These are phyloP conservation scores for Sporothrix schenckii DNA, from an alignment of 2,329 filamentous ascomycete genomes.

Conservation along the genomic window DNA sequence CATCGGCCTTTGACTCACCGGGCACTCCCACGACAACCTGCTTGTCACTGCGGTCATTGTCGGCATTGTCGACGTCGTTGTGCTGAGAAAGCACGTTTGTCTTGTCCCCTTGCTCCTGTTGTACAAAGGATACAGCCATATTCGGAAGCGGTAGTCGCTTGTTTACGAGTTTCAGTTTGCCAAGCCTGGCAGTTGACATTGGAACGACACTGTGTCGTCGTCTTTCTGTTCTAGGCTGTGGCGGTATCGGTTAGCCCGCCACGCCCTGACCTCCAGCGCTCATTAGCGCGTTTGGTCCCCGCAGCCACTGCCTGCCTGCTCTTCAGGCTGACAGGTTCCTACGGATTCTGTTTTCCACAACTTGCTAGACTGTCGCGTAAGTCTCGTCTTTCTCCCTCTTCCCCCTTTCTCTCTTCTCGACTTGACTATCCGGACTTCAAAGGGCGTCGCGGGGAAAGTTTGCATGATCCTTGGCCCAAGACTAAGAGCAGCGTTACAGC, in stretches of 20 bases:
- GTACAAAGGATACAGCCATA: conserved; percentile 21
- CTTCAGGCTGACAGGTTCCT: neutral
- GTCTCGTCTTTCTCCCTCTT: neutral
- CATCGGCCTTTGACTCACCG: no score
- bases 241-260: no score
- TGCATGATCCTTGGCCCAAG: no score
- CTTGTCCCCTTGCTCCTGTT: no score
- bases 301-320: neutral
- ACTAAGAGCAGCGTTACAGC: neutral
- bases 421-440: neutral
- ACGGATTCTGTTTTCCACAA: conserved; percentile 14
- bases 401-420: neutral
- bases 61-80: no score
- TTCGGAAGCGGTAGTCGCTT: neutral
- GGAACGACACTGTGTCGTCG: neutral
- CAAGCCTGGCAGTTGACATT: neutral
- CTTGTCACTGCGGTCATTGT: no score
- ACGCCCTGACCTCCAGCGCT: neutral
- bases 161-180: neutral
- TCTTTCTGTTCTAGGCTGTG: neutral
- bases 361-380: neutral
- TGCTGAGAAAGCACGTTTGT: no score
- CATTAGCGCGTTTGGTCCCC: conserved; percentile 11
- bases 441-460: conserved; percentile 9
- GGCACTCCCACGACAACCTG: no score